Conservation (phyloP, 2,329 filamentous ascomycete species). For the Malbranchea cinnamomea region DNA sequence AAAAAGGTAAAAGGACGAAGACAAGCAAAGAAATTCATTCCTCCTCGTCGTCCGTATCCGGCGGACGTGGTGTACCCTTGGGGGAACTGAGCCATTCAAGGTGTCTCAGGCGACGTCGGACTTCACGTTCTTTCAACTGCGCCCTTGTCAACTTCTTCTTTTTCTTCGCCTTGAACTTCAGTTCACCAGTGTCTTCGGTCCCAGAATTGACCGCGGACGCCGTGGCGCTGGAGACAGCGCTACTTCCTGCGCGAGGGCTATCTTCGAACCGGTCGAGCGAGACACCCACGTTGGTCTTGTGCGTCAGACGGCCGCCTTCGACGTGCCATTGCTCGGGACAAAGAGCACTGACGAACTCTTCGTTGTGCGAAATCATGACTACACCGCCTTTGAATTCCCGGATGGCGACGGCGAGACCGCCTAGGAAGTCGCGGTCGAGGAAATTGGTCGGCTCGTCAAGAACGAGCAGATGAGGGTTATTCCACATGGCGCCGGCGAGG, state of each 20-base stretch:
- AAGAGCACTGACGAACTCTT: constrained; percentile 92
- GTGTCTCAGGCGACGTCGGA: constrained; percentile 71
- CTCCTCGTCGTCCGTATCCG: constrained; percentile 63
- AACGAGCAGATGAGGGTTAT: constrained; percentile 93
- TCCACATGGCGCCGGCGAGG: constrained; percentile 92
- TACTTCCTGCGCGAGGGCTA: constrained; percentile 42
- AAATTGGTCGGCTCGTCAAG: constrained; percentile 99
- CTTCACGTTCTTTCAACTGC: constrained; percentile 87
- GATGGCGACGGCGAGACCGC: constrained; percentile 92
- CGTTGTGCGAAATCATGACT: constrained; percentile 98
- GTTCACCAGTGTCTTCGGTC: constrained; percentile 59
- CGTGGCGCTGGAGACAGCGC: constrained; percentile 44
- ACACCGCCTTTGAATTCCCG: constrained; percentile 97
- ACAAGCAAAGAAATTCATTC: constrained; percentile 5
- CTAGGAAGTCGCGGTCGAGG: constrained; percentile 93
- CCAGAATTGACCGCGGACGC: constrained; percentile 61
- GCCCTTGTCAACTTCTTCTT: constrained; percentile 99
- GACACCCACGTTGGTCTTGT: constrained; percentile 63
- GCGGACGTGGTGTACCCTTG: constrained; percentile 66
- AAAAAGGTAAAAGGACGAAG: constrained; percentile 1
- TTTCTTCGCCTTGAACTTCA: constrained; percentile 81
- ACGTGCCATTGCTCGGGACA: constrained; percentile 97
- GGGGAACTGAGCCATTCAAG: constrained; percentile 66
- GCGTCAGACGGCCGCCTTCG: constrained; percentile 69
- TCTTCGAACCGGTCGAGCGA: constrained; percentile 79